Percentiles rank a stretch among this genome's conserved stretches.
Evolutionary conservation across 2,329 filamentous ascomycete species (phyloP).

Genomic region (Grosmannia huntii): DNA sequence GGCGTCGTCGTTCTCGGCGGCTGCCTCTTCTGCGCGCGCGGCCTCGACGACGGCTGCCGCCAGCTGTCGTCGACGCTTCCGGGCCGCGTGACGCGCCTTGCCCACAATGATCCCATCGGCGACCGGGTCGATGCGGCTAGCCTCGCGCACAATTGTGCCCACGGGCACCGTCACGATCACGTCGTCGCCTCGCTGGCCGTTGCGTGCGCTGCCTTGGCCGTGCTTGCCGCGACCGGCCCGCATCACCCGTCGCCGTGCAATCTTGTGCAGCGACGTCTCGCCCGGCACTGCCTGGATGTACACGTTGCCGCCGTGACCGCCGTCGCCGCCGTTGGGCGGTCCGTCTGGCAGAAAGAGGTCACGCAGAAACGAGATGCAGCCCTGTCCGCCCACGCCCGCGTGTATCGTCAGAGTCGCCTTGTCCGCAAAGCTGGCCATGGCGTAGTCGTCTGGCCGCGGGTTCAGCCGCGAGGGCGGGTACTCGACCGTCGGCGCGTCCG

Average conservation of each 20-base stretch:
- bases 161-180: slow-evolving; percentile 82
- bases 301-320: slow-evolving; percentile 79
- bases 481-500: slow-evolving; percentile 6
- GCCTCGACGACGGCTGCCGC: background rate
- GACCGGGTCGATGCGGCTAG: slow-evolving; percentile 65
- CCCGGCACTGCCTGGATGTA: slow-evolving; percentile 90
- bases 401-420: slow-evolving; percentile 66
- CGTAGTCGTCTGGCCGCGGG: slow-evolving; percentile 73
- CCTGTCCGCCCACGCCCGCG: slow-evolving; percentile 74
- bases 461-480: slow-evolving; percentile 50
- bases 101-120: slow-evolving; percentile 43
- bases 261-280: slow-evolving; percentile 86
- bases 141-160: slow-evolving; percentile 78
- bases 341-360: slow-evolving; percentile 84
- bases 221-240: slow-evolving; percentile 66
- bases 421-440: slow-evolving; percentile 73
- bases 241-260: slow-evolving; percentile 63
- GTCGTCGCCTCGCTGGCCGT: slow-evolving; percentile 75
- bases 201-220: slow-evolving; percentile 59
- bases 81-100: slow-evolving; percentile 4
- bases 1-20: background rate
- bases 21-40: background rate
- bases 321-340: slow-evolving; percentile 88
- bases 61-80: slow-evolving; percentile 3
- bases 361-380: slow-evolving; percentile 86